Conservation (phyloP, 805 yeast species). For the Tanozyma kutaoensis region DNA sequence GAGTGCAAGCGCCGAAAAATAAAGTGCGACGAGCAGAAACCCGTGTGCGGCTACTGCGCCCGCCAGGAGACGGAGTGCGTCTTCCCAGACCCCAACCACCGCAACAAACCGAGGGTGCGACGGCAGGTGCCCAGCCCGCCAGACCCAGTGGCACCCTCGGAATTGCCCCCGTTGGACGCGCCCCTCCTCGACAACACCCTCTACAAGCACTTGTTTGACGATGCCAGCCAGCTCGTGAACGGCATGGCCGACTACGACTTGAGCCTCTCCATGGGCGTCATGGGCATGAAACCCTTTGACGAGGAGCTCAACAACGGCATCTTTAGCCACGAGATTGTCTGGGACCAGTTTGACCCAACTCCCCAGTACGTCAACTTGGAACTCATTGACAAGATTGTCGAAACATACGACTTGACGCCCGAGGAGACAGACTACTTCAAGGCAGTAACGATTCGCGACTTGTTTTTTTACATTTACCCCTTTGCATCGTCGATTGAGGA, state of each 20-base stretch:
- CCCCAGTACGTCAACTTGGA: slow-evolving; percentile 8
- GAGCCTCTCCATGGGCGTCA: too few relatives aligned
- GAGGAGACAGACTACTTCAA: slow-evolving; percentile 20
- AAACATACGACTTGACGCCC: slow-evolving; percentile 11
- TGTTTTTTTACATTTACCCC: slow-evolving; percentile 21
- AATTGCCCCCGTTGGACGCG: too few relatives aligned
- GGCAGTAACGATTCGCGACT: slow-evolving; percentile 13
- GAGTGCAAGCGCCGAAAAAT: slow-evolving; percentile 31
- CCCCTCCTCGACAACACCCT: slow-evolving; percentile 6
- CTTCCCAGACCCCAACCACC: slow-evolving; percentile 7
- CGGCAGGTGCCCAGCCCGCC: neutral
- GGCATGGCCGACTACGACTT: slow-evolving; percentile 17
- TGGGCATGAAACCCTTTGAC: too few relatives aligned
- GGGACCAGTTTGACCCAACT: slow-evolving; percentile 2
- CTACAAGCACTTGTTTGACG: slow-evolving; percentile 14
- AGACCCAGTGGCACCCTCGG: too few relatives aligned
- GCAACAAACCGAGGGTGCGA: slow-evolving; percentile 1
- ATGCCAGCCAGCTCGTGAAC: slow-evolving; percentile 19
- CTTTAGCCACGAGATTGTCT: neutral
- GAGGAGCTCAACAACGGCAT: too few relatives aligned
- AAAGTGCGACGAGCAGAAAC: slow-evolving; percentile 28
- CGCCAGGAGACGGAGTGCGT: slow-evolving; percentile 18
- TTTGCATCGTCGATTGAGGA: slow-evolving; percentile 20
- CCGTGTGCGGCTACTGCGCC: slow-evolving; percentile 22
- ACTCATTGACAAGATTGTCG: slow-evolving; percentile 13